Percentiles rank a stretch among this genome's conserved stretches.
Evolutionary conservation across 495 filamentous ascomycete species (phyloP).

Genomic region (Bombardia bombarda): DNA sequence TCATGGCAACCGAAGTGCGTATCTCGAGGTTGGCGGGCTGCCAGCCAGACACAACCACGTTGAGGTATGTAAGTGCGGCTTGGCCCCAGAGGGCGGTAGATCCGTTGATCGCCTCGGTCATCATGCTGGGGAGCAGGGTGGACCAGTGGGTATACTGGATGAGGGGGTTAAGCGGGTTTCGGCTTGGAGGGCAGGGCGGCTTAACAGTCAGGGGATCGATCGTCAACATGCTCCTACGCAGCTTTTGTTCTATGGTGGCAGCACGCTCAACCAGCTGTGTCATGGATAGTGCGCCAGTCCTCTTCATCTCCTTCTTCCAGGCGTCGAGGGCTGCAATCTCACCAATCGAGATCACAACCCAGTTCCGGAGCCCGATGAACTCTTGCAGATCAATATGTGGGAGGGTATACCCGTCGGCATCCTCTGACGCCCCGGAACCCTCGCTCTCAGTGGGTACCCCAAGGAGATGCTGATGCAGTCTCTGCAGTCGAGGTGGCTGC

Average conservation of each 20-base stretch:
- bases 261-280: constrained; percentile 38
- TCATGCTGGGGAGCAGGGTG: background rate
- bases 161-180: constrained; percentile 5
- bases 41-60: constrained; percentile 45
- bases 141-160: constrained; percentile 3
- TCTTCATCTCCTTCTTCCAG: constrained; percentile 41
- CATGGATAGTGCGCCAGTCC: constrained; percentile 33
- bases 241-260: constrained; percentile 26
- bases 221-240: constrained; percentile 20
- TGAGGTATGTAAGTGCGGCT: constrained; percentile 40
- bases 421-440: constrained; percentile 8
- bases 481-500: constrained; percentile 31
- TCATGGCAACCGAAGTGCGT: constrained; percentile 23
- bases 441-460: constrained; percentile 5
- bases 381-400: constrained; percentile 32
- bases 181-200: background rate
- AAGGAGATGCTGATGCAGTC: constrained; percentile 32
- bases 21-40: constrained; percentile 37
- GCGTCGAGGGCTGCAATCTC: constrained; percentile 42
- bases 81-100: constrained; percentile 39
- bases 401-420: constrained; percentile 10
- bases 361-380: constrained; percentile 39
- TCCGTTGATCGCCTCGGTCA: constrained; percentile 1
- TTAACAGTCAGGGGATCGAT: constrained; percentile 1
- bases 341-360: constrained; percentile 35